These are phyloP conservation scores for Zelonia costaricensis DNA, from an alignment of 208 protist species.

Conservation along the genomic window DNA sequence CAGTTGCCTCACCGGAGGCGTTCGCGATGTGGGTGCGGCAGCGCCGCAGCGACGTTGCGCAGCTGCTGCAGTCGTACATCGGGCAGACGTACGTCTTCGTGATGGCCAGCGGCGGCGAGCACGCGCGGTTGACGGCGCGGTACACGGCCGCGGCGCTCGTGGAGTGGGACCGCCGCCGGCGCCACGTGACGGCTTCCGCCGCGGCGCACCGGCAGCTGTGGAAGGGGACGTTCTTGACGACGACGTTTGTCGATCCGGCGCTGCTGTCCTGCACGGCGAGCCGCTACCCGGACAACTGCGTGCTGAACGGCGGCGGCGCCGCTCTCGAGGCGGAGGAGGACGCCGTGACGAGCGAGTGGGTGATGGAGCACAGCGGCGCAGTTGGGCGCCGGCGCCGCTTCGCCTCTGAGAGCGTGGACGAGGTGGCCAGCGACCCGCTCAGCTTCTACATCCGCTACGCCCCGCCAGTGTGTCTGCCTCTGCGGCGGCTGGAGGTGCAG, in stretches of 20 bases:
- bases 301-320: slow-evolving; percentile 9
- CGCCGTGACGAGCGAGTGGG: slow-evolving; percentile 27
- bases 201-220: slow-evolving; percentile 26
- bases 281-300: slow-evolving; percentile 28
- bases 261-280: slow-evolving; percentile 24
- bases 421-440: slow-evolving; percentile 43
- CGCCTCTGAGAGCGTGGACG: slow-evolving; percentile 27
- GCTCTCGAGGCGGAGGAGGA: not conserved
- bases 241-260: slow-evolving; percentile 49
- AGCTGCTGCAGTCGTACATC: slow-evolving; percentile 22
- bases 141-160: slow-evolving; percentile 10
- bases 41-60: slow-evolving; percentile 10
- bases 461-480: slow-evolving; percentile 48
- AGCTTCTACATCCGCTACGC: slow-evolving; percentile 58
- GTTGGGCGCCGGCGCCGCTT: slow-evolving; percentile 30
- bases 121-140: slow-evolving; percentile 20
- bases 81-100: slow-evolving; percentile 26
- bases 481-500: slow-evolving; percentile 16
- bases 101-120: slow-evolving; percentile 27
- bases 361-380: slow-evolving; percentile 29
- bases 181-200: slow-evolving; percentile 16
- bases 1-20: slow-evolving; percentile 9
- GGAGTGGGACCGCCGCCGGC: slow-evolving; percentile 23
- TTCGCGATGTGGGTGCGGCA: slow-evolving; percentile 35
- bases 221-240: slow-evolving; percentile 29